Conservation (phyloP, 164 flowering plant genomes). For the Akebia trifoliata region DNA sequence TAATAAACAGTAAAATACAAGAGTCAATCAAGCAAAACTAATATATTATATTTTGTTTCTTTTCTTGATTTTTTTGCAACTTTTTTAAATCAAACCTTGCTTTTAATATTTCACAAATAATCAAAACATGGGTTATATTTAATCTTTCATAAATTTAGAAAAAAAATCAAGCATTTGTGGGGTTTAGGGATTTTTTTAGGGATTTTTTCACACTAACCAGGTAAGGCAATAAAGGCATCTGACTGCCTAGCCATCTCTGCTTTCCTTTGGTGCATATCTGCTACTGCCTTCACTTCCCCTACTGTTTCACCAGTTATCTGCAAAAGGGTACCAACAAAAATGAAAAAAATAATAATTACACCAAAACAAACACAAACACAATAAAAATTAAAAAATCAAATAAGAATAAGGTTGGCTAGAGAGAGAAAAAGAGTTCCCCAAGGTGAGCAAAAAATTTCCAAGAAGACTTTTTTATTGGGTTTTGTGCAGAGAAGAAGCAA, state of each 20-base stretch:
- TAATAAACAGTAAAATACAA: constrained; percentile 9
- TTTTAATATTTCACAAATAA: neutral
- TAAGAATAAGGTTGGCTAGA: constrained; percentile 1
- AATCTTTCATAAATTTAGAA: constrained; percentile 6
- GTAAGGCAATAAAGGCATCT: constrained; percentile 98
- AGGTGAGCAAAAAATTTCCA: constrained; percentile 15
- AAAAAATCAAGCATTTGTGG: too few species aligned
- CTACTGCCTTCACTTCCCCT: constrained; percentile 98
- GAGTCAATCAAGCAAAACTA: neutral
- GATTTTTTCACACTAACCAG: constrained; percentile 54
- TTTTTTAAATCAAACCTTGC: too few species aligned
- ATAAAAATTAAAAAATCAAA: constrained; percentile 12
- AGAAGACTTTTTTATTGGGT: constrained; percentile 20
- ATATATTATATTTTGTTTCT: neutral
- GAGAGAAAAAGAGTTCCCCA: constrained; percentile 14
- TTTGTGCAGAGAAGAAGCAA: constrained; percentile 52
- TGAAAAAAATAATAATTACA: constrained; percentile 4
- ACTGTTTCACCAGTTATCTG: constrained; percentile 98
- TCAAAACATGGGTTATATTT: constrained; percentile 5
- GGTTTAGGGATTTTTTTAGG: neutral
- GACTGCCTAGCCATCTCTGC: constrained; percentile 99
- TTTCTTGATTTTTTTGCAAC: neutral
- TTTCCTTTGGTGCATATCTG: constrained; percentile 99
- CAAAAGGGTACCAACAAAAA: constrained; percentile 31
- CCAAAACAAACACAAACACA: constrained; percentile 12